Percentiles rank a stretch among this genome's conserved stretches.
phyloP scores from a whole-genome alignment of 75 land plant genomes.

The Pinus taeda region DNA sequence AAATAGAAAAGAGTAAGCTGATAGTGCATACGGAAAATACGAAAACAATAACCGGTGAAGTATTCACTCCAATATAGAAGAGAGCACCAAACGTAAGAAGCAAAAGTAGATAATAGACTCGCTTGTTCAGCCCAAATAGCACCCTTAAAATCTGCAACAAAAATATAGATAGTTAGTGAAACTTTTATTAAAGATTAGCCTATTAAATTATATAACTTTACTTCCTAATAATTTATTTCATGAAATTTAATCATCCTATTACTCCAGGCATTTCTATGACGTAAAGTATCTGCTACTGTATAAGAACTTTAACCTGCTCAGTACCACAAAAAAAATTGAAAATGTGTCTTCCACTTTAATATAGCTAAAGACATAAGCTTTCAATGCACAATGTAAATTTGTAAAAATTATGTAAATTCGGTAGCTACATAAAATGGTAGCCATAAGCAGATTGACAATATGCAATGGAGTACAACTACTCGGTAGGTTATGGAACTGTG shows the following conservation, averaged over 20 bases:
- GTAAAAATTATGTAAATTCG: not conserved
- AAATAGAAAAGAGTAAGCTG: constrained; percentile 77
- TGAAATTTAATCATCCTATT: not conserved
- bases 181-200: too few relatives aligned
- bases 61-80: constrained; percentile 79
- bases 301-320: not conserved
- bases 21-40: constrained; percentile 81
- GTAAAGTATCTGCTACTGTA: not conserved
- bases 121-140: constrained; percentile 57
- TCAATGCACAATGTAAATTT: not conserved
- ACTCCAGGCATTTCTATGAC: not conserved
- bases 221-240: too few relatives aligned
- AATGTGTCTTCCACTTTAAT: not conserved
- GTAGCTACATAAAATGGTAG: not conserved
- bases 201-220: too few relatives aligned
- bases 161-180: too few relatives aligned
- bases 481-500: too few relatives aligned
- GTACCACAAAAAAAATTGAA: not conserved
- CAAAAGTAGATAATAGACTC: constrained; percentile 70
- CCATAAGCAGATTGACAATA: too few relatives aligned
- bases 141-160: constrained; percentile 67
- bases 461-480: too few relatives aligned
- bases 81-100: constrained; percentile 53
- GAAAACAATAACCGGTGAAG: constrained; percentile 90
- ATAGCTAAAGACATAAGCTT: too few relatives aligned